Conservation (phyloP, 352 stramenopile species). For the Peronosclerospora sorghi region DNA sequence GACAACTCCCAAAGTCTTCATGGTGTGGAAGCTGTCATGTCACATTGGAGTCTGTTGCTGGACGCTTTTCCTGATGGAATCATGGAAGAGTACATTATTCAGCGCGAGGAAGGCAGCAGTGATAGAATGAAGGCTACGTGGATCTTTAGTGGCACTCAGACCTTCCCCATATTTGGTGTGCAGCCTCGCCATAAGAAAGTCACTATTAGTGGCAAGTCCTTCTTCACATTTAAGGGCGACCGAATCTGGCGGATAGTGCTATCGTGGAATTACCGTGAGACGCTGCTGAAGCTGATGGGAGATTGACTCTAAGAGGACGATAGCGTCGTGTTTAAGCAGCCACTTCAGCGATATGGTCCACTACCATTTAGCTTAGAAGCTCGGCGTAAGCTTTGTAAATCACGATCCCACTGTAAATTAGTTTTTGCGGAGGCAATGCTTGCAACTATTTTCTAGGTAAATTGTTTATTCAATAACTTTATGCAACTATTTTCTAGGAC, state of each 20-base stretch:
- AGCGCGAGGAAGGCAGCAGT: conserved; percentile 40
- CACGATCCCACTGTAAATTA: no score
- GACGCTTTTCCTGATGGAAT: conserved; percentile 72
- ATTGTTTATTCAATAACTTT: no score
- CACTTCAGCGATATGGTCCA: conserved; percentile 1
- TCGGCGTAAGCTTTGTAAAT: no score
- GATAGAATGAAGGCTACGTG: conserved; percentile 64
- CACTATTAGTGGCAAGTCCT: conserved; percentile 61
- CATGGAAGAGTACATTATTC: conserved; percentile 76
- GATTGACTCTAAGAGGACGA: conserved; percentile 21
- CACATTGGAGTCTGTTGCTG: conserved; percentile 54
- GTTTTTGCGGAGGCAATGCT: no score
- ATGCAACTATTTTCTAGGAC: no score
- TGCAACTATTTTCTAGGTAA: no score
- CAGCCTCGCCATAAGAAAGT: conserved; percentile 68
- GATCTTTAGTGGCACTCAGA: conserved; percentile 71
- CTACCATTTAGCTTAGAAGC: no score
- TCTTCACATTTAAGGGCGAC: conserved; percentile 71
- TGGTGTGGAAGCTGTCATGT: conserved; percentile 59
- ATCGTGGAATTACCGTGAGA: conserved; percentile 66
- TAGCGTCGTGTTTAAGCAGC: conserved; percentile 11
- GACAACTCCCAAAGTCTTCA: conserved; percentile 52
- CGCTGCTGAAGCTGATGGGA: conserved; percentile 63
- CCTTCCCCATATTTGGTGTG: conserved; percentile 61
- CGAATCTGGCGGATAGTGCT: conserved; percentile 62